These are phyloP conservation scores for Clarireedia sp. DNA, from an alignment of 2,329 filamentous ascomycete species.

Conservation along the genomic window DNA sequence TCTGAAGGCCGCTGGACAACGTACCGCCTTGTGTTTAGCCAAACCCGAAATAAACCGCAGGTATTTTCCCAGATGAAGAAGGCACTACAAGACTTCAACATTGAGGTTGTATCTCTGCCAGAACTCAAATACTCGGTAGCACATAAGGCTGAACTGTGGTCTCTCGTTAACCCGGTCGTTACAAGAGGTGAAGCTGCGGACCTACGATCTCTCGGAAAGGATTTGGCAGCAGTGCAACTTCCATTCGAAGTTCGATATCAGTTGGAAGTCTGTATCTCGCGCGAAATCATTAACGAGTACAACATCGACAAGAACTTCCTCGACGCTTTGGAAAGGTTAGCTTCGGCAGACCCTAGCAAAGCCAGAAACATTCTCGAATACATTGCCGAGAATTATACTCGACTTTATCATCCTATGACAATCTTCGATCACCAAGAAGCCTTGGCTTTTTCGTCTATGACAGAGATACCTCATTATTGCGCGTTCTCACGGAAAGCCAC, in stretches of 20 bases:
- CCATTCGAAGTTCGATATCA: constrained; percentile 76
- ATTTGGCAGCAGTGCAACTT: constrained; percentile 35
- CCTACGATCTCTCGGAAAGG: constrained; percentile 15
- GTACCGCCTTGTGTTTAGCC: constrained; percentile 43
- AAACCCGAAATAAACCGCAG: constrained; percentile 19
- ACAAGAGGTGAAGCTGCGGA: constrained; percentile 12
- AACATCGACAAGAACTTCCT: constrained; percentile 64
- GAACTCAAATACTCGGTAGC: constrained; percentile 36
- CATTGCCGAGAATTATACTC: constrained; percentile 51
- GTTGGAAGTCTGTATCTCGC: constrained; percentile 86
- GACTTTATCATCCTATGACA: constrained; percentile 60
- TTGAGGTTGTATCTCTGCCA: constrained; percentile 40
- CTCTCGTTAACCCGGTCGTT: constrained; percentile 30
- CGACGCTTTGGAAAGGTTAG: constrained; percentile 45
- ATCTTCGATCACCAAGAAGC: constrained; percentile 55
- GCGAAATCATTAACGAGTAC: constrained; percentile 67
- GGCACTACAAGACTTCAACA: constrained; percentile 62
- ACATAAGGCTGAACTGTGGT: constrained; percentile 35
- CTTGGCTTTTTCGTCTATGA: constrained; percentile 37
- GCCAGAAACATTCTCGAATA: constrained; percentile 67
- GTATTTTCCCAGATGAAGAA: constrained; percentile 18
- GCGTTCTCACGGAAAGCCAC: constrained; percentile 66
- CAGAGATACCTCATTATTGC: constrained; percentile 62
- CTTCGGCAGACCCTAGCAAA: constrained; percentile 34
- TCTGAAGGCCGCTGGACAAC: constrained; percentile 52